A percentile compares a stretch with the other conserved stretches of the same genome.
phyloP scores from a whole-genome alignment of 208 protist species.

The Leishmania guyanensis region DNA sequence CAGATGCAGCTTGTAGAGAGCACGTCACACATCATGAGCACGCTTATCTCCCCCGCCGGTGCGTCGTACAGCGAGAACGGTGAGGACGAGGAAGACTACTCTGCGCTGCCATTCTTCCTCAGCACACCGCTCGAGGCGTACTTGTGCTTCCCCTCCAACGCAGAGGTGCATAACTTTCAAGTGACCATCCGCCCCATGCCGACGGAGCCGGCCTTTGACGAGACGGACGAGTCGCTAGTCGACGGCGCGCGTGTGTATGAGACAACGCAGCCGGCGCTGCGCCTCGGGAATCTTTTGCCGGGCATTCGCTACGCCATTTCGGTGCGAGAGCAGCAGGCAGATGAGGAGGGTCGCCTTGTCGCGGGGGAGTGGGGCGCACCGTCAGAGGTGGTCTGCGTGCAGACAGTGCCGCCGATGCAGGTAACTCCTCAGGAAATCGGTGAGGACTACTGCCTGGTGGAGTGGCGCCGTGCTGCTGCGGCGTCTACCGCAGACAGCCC shows the following conservation, averaged over 20 bases:
- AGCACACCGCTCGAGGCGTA: conserved; percentile 27
- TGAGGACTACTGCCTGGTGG: conserved; percentile 88
- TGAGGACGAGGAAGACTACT: conserved; percentile 24
- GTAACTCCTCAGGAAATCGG: conserved; percentile 86
- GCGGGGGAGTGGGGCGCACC: conserved; percentile 61
- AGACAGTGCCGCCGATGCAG: conserved; percentile 76
- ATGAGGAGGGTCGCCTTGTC: conserved; percentile 53
- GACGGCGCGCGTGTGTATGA: conserved; percentile 88
- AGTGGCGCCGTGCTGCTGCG: conserved; percentile 64
- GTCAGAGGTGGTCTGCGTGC: conserved; percentile 53
- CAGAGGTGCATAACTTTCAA: conserved; percentile 90
- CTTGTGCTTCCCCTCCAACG: conserved; percentile 69
- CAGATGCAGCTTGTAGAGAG: background rate
- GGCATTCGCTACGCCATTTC: conserved; percentile 81
- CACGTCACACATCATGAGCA: background rate
- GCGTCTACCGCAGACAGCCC: background rate
- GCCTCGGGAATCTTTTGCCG: conserved; percentile 79
- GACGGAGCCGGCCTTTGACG: conserved; percentile 71
- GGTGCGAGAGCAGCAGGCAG: conserved; percentile 85
- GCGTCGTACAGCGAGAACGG: conserved; percentile 7
- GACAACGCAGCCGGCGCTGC: conserved; percentile 85
- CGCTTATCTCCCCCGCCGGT: conserved; percentile 10
- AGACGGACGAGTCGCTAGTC: conserved; percentile 79
- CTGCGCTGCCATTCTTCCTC: conserved; percentile 6
- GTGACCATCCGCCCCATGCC: conserved; percentile 77